Evolutionary conservation across 805 yeast species (phyloP), one percentile per base, ranked within the genome.

Genomic region (Candida easanensis): DNA sequence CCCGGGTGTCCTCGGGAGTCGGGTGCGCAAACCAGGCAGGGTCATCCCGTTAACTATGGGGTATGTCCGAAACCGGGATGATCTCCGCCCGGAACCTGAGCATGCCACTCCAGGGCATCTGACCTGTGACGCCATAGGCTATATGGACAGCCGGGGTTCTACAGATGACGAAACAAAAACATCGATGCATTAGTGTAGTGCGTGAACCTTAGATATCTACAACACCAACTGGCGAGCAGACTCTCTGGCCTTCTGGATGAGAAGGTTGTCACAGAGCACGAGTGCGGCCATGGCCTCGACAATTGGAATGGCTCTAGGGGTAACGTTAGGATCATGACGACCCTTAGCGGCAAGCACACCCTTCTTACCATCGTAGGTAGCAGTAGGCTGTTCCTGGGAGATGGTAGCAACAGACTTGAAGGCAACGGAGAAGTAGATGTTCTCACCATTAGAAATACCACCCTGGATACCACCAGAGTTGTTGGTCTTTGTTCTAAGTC

Each of bases 261-360:
- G 68, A 44, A 85, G 68, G 43, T 87, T 81, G 64, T 93, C 99
- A 33, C 91, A 91, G 50, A 91, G 67, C 2, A 88, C 97, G 52
- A 93, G 73, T n/a, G 97, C 93, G 38, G 98, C 79, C 98, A 93
- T 91, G 32, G 98, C 88, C 71, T 93, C 99, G 23, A 93, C 98
- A 59, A 93, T 93, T 40, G 99, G 98, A 48, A 93, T 88, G 31
- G 99, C 99, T 66, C 99, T 82, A 53, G 99, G 99, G 17, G 95
- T 95, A 42, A 93, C 99, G 59, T 90, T 88, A 26, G 99, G 99
- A 64, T 93, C 99, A 61, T 93, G 99, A 76, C 99, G 86, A 44
- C 99, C 99, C 64, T 91, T 83, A 27, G 99, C 97, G 41, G 93
- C 96, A 47, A 93, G 74, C 9, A 83, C 79, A 61, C 99, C 99